Conservation (phyloP, 306 rosid genomes). For the Oxytropis ochrocephala region DNA sequence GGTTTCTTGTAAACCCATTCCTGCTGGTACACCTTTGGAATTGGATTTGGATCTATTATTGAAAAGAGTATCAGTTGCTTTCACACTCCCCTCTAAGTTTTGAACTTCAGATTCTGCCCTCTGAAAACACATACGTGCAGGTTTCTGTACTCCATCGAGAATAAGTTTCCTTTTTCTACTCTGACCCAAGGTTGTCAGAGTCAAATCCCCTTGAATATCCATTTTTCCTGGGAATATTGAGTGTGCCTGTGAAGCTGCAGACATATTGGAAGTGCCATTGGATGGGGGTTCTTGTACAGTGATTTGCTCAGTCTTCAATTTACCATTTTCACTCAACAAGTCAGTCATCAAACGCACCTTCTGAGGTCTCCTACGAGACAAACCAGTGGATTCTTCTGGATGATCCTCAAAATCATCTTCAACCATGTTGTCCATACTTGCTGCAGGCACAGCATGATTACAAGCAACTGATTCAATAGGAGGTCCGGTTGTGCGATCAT, state of each 20-base stretch:
- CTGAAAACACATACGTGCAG: slow-evolving; percentile 27
- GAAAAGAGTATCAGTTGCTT: slow-evolving; percentile 20
- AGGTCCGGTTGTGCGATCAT: slow-evolving; percentile 23
- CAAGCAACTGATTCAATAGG: slow-evolving; percentile 34
- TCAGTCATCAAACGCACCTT: slow-evolving; percentile 89
- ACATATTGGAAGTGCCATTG: slow-evolving; percentile 33
- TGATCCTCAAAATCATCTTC: slow-evolving; percentile 47
- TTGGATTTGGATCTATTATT: slow-evolving; percentile 36
- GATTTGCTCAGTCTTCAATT: slow-evolving; percentile 34
- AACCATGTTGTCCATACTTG: slow-evolving; percentile 31
- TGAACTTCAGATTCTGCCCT: slow-evolving; percentile 31
- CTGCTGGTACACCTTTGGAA: slow-evolving; percentile 34
- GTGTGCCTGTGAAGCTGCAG: slow-evolving; percentile 31
- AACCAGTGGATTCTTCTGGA: slow-evolving; percentile 41
- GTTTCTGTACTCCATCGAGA: slow-evolving; percentile 41
- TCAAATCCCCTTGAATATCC: slow-evolving; percentile 42
- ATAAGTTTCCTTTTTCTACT: slow-evolving; percentile 59
- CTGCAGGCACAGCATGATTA: slow-evolving; percentile 34
- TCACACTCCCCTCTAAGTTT: slow-evolving; percentile 31
- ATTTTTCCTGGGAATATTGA: slow-evolving; percentile 40
- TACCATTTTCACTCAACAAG: slow-evolving; percentile 55
- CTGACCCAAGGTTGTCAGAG: slow-evolving; percentile 30
- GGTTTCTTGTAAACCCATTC: slow-evolving; percentile 31
- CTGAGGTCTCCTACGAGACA: slow-evolving; percentile 59
- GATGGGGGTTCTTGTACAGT: slow-evolving; percentile 36